Evolutionary conservation across 306 rosid species (phyloP).

Genomic region (Cajanus cajan): DNA sequence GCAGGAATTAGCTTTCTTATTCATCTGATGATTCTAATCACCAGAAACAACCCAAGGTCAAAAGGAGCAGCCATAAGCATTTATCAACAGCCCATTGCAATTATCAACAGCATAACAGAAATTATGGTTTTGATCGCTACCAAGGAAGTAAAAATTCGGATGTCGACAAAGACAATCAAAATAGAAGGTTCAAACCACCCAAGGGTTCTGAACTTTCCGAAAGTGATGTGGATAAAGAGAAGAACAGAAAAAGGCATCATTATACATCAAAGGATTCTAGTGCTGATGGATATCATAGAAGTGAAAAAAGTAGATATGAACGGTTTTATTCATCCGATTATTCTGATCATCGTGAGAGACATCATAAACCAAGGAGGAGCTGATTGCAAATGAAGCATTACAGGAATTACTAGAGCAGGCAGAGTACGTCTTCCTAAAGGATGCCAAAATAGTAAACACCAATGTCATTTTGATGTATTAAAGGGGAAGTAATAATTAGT

Average conservation of each 20-base stretch:
- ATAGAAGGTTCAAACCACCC: constrained; percentile 22
- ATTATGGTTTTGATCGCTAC: constrained; percentile 25
- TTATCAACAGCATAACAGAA: constrained; percentile 34
- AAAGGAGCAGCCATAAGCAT: constrained; percentile 33
- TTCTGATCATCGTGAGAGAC: constrained; percentile 28
- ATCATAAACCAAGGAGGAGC: constrained; percentile 22
- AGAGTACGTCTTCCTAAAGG: constrained; percentile 5
- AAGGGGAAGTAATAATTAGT: not conserved
- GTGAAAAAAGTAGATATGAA: constrained; percentile 29
- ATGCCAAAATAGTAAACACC: not conserved
- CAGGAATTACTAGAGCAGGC: constrained; percentile 14
- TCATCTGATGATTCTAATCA: constrained; percentile 32
- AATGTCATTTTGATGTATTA: not conserved
- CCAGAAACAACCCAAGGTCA: constrained; percentile 26
- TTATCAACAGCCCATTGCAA: constrained; percentile 25
- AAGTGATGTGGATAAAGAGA: constrained; percentile 31
- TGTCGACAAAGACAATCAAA: constrained; percentile 17
- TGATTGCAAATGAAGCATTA: constrained; percentile 31
- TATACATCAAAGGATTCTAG: constrained; percentile 29
- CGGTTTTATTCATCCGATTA: constrained; percentile 24
- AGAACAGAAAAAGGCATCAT: constrained; percentile 24
- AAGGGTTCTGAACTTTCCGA: constrained; percentile 19
- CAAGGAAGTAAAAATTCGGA: constrained; percentile 32
- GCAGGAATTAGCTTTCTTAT: constrained; percentile 24
- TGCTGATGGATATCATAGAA: constrained; percentile 18